These are phyloP conservation scores for Coemansia sp. DNA, from an alignment of 192 early-diverging fungal species.

Conservation along the genomic window DNA sequence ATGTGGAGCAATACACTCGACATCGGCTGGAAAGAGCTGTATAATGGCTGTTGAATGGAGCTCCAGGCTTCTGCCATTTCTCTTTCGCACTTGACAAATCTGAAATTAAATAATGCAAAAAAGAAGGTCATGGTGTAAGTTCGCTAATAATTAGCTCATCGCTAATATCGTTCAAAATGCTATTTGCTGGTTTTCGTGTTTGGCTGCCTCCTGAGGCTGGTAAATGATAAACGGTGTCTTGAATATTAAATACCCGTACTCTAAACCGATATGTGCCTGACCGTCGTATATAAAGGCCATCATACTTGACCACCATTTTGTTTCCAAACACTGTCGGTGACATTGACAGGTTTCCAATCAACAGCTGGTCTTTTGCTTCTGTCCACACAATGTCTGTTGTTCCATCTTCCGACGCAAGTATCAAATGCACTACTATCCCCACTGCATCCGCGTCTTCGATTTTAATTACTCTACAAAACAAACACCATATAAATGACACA, in stretches of 20 bases:
- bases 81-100: no score
- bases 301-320: constrained; percentile 23
- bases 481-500: neutral
- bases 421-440: constrained; percentile 27
- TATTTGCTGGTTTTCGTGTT: constrained; percentile 10
- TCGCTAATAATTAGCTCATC: constrained; percentile 14
- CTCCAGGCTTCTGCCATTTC: no score
- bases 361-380: constrained; percentile 13
- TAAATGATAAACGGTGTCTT: constrained; percentile 8
- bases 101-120: constrained; percentile 1
- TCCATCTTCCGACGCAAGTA: constrained; percentile 27
- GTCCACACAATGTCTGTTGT: constrained; percentile 25
- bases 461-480: constrained; percentile 16
- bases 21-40: neutral
- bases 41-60: neutral
- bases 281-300: constrained; percentile 5
- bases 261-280: constrained; percentile 30
- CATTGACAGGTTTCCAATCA: constrained; percentile 9
- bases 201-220: neutral
- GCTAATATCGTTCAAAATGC: constrained; percentile 23
- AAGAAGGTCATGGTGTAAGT: constrained; percentile 3
- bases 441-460: constrained; percentile 16
- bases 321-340: constrained; percentile 15
- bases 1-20: no score
- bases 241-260: constrained; percentile 25